Conservation (phyloP, 225 moss, liverwort and hornwort genomes). For the Bryoerythrophyllum caledonicum region DNA sequence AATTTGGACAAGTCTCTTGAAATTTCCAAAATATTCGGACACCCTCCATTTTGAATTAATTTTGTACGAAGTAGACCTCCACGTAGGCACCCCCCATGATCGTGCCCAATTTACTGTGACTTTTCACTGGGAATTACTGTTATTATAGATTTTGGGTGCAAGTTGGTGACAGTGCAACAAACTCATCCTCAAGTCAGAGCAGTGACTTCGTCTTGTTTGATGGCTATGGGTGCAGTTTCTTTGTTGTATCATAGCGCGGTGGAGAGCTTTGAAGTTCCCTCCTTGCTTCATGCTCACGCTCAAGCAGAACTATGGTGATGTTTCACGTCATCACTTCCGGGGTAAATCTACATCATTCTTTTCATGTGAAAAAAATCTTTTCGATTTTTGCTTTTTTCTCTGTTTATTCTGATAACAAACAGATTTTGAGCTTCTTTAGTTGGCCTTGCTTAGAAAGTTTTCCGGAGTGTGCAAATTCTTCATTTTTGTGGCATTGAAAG, state of each 20-base stretch:
- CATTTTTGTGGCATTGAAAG: no score
- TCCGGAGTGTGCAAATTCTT: not conserved
- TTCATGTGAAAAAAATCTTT: no score
- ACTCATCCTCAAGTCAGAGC: not conserved
- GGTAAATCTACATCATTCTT: not conserved
- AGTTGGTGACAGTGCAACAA: not conserved
- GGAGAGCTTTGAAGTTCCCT: not conserved
- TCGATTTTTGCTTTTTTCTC: not conserved
- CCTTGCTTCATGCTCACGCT: slow-evolving; percentile 10
- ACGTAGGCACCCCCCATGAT: no score
- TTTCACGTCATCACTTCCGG: not conserved
- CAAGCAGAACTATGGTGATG: not conserved
- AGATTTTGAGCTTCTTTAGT: not conserved
- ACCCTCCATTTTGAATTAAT: no score
- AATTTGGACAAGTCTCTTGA: no score
- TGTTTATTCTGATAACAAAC: no score
- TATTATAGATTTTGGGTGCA: not conserved
- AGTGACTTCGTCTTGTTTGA: not conserved
- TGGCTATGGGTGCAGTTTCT: not conserved
- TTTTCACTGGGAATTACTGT: not conserved
- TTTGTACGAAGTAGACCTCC: no score
- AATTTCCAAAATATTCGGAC: no score
- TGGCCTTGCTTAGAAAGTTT: not conserved
- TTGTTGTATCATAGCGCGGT: not conserved
- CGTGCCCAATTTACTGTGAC: not conserved